These are phyloP conservation scores for Salvia splendens DNA, from an alignment of 257 asterid species.

Conservation along the genomic window DNA sequence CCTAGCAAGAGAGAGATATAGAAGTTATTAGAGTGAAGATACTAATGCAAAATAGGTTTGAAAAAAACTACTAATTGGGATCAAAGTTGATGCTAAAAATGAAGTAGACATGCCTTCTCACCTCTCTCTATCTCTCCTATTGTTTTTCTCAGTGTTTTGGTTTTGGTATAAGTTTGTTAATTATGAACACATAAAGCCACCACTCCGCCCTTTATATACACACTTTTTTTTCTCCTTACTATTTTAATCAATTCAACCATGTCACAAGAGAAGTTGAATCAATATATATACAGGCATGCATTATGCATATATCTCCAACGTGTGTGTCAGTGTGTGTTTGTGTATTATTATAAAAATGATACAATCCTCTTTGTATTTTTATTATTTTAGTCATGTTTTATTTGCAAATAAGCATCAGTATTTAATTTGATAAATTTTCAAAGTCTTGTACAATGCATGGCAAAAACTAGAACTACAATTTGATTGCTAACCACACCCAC, in stretches of 20 bases:
- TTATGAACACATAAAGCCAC: conserved; percentile 9
- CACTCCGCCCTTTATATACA: conserved; percentile 33
- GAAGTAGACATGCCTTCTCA: background rate
- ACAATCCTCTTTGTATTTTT: too few species aligned
- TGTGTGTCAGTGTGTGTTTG: background rate
- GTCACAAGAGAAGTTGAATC: background rate
- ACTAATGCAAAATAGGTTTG: background rate
- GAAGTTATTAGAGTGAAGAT: too few species aligned
- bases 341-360: too few species aligned
- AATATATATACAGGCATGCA: too few species aligned
- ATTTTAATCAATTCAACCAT: background rate
- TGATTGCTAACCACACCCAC: too few species aligned
- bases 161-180: conserved; percentile 20
- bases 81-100: background rate
- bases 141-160: background rate
- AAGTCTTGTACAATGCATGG: too few species aligned
- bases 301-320: background rate
- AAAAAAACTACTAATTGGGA: background rate
- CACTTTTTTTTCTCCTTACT: background rate
- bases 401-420: too few species aligned
- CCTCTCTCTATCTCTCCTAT: conserved; percentile 19
- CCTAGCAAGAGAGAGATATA: background rate
- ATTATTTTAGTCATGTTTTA: too few species aligned
- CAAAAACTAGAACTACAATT: too few species aligned
- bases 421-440: too few species aligned